Conservation (phyloP, 768 basidiomycete genomes). For the Boletus sp. region DNA sequence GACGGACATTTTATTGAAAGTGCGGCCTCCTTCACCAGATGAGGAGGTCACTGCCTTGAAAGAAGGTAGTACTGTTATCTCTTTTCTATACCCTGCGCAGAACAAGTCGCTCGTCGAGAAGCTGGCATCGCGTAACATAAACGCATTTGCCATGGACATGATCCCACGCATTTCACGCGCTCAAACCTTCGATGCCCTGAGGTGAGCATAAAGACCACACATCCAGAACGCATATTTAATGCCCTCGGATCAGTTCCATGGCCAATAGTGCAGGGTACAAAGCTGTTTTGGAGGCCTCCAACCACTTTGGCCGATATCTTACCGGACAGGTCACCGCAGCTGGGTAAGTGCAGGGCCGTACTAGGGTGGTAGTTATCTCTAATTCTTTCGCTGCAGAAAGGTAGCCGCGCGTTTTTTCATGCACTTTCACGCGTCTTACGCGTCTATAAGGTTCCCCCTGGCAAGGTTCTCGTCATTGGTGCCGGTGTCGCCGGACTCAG, state of each 20-base stretch:
- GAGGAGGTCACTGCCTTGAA: constrained; percentile 63
- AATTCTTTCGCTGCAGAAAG: constrained; percentile 35
- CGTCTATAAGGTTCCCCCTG: constrained; percentile 66
- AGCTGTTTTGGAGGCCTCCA: constrained; percentile 86
- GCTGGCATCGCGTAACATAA: constrained; percentile 62
- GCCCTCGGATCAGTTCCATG: constrained; percentile 61
- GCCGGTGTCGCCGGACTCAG: constrained; percentile 87
- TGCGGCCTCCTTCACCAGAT: constrained; percentile 66
- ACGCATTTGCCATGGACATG: constrained; percentile 86
- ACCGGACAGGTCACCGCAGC: constrained; percentile 91
- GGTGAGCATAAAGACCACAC: constrained; percentile 39
- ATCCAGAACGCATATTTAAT: not conserved
- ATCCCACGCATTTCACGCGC: constrained; percentile 90
- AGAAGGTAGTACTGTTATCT: constrained; percentile 75
- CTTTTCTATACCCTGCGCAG: constrained; percentile 80
- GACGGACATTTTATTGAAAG: constrained; percentile 83
- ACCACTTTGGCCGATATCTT: constrained; percentile 84
- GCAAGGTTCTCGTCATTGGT: constrained; percentile 84
- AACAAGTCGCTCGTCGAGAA: constrained; percentile 72
- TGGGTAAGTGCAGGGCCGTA: constrained; percentile 50
- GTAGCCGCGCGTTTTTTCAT: constrained; percentile 22
- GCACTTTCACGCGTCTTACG: constrained; percentile 16
- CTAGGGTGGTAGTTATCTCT: constrained; percentile 7
- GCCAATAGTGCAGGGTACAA: constrained; percentile 94
- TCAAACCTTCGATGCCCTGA: constrained; percentile 86